Evolutionary conservation across 129 eudicot genomes (phyloP).

Genomic region (Centella asiatica): DNA sequence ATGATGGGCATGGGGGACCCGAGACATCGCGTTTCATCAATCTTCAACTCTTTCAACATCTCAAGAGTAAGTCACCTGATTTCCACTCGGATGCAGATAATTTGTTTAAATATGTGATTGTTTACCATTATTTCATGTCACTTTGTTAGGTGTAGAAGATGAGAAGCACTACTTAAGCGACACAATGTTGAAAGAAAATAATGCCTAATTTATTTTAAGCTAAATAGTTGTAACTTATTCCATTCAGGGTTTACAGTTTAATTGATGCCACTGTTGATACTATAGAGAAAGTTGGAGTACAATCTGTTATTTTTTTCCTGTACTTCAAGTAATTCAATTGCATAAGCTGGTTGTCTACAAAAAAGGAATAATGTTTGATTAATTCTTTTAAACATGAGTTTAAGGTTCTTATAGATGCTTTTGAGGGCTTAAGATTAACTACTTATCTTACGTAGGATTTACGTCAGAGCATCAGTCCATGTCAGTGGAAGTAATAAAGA

Average conservation of each 20-base stretch:
- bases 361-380: no score
- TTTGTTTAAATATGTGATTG: not conserved
- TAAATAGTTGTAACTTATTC: not conserved
- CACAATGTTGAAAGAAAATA: no score
- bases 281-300: not conserved
- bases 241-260: not conserved
- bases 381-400: no score
- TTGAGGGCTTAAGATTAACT: not conserved
- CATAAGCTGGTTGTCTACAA: not conserved
- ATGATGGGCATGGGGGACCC: slow-evolving; percentile 98
- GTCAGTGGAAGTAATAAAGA: slow-evolving; percentile 79
- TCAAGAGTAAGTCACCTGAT: slow-evolving; percentile 63
- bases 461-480: slow-evolving; percentile 68
- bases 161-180: no score
- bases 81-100: slow-evolving; percentile 4
- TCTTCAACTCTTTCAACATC: slow-evolving; percentile 74
- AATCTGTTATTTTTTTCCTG: not conserved
- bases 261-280: not conserved
- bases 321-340: not conserved
- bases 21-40: slow-evolving; percentile 86
- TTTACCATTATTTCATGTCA: not conserved
- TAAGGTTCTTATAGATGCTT: not conserved
- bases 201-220: no score
- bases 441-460: slow-evolving; percentile 45
- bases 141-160: not conserved